Evolutionary conservation across 2,329 filamentous ascomycete genomes (phyloP).

Genomic region (Sporothrix pseudoabietina): DNA sequence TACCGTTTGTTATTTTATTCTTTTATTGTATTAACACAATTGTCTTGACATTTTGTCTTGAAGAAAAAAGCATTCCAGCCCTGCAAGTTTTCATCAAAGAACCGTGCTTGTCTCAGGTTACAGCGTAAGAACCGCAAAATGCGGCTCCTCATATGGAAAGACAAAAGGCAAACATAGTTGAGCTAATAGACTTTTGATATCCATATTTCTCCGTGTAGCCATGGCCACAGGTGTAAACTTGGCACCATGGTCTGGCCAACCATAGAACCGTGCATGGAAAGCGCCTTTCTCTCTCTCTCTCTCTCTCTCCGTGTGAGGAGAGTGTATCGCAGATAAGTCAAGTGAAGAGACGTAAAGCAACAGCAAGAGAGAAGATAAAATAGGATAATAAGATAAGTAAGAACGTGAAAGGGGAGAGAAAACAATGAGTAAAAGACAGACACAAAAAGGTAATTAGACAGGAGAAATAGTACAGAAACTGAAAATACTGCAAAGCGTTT

Average conservation of each 20-base stretch:
- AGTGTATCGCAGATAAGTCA: too few relatives aligned
- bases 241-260: not conserved
- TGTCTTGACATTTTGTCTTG: not conserved
- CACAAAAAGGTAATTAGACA: not conserved
- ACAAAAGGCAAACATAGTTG: not conserved
- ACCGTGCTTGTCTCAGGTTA: not conserved
- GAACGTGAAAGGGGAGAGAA: slow-evolving; percentile 21
- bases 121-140: not conserved
- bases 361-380: not conserved
- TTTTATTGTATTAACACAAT: too few relatives aligned
- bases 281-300: not conserved
- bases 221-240: not conserved
- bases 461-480: not conserved
- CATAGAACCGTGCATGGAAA: not conserved
- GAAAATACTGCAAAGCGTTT: not conserved
- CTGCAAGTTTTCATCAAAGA: not conserved
- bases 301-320: too few relatives aligned
- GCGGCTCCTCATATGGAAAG: not conserved
- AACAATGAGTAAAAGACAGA: not conserved
- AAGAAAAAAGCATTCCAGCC: not conserved
- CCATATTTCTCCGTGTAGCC: not conserved
- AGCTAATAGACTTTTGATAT: not conserved
- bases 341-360: not conserved
- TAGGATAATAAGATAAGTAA: not conserved
- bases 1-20: not conserved